phyloP scores from a whole-genome alignment of 495 filamentous ascomycete species.

The Aspergillus bertholletiae region DNA sequence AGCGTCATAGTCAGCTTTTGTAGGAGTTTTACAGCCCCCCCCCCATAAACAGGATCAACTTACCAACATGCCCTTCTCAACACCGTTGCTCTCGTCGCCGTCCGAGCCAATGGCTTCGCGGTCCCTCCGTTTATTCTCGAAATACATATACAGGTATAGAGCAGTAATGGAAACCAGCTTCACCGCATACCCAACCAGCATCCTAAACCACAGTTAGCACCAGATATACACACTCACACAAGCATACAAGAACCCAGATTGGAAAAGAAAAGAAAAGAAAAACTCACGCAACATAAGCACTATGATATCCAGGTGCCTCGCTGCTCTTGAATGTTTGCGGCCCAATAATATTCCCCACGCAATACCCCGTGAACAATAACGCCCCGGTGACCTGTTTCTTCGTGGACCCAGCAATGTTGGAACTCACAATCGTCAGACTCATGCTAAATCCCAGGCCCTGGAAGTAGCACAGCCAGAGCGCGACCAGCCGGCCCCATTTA shows the following conservation, averaged over 20 bases:
- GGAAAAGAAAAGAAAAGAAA: too few species aligned
- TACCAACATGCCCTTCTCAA: slow-evolving; percentile 50
- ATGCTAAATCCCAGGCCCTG: slow-evolving; percentile 46
- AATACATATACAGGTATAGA: slow-evolving; percentile 51
- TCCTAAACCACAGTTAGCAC: slow-evolving; percentile 21
- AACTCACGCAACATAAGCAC: slow-evolving; percentile 51
- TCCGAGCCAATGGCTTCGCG: slow-evolving; percentile 31
- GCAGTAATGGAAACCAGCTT: slow-evolving; percentile 45
- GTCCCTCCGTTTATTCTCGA: slow-evolving; percentile 51
- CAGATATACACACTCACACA: too few species aligned
- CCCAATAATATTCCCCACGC: slow-evolving; percentile 54
- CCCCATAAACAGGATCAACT: slow-evolving; percentile 8
- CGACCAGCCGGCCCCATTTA: slow-evolving; percentile 52
- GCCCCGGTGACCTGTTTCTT: slow-evolving; percentile 26
- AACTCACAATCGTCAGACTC: slow-evolving; percentile 40
- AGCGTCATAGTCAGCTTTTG: slow-evolving; percentile 5
- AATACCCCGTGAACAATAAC: slow-evolving; percentile 41
- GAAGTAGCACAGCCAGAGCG: slow-evolving; percentile 53
- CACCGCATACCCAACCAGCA: slow-evolving; percentile 49
- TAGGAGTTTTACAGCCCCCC: not conserved
- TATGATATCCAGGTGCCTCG: slow-evolving; percentile 50
- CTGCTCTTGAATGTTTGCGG: slow-evolving; percentile 51
- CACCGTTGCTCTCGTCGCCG: slow-evolving; percentile 42
- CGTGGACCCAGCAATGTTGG: slow-evolving; percentile 45
- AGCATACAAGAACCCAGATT: too few species aligned